Evolutionary conservation across 352 stramenopile genomes (phyloP).

Genomic region (Globisporangium nagaii): DNA sequence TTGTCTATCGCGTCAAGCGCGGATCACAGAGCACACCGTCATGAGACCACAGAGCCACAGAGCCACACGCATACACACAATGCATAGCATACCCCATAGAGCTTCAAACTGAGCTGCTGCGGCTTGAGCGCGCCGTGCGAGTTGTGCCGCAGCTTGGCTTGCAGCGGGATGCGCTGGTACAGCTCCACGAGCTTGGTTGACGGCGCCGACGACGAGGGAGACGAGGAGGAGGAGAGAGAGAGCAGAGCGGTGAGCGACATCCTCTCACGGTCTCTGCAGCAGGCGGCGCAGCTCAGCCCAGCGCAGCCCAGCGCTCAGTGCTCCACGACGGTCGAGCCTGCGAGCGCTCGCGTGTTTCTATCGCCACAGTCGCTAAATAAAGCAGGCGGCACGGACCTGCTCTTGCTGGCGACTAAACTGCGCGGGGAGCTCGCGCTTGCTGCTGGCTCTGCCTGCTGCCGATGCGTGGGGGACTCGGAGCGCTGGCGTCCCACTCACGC

Average conservation of each 20-base stretch:
- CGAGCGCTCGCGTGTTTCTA: too few species aligned
- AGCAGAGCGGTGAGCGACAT: conserved; percentile 13
- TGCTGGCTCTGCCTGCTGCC: neutral
- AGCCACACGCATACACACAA: neutral
- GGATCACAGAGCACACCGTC: neutral
- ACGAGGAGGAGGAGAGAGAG: conserved; percentile 5
- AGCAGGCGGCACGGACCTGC: too few species aligned
- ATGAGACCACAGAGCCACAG: neutral
- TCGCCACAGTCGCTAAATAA: too few species aligned
- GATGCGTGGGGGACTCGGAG: too few species aligned
- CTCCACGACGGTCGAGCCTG: too few species aligned
- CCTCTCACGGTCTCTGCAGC: too few species aligned
- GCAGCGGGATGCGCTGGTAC: conserved; percentile 6
- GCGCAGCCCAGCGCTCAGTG: too few species aligned
- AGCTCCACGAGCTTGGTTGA: conserved; percentile 5
- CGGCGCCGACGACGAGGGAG: neutral
- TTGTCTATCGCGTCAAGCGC: conserved; percentile 3
- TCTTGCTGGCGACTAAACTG: too few species aligned
- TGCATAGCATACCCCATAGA: conserved; percentile 3
- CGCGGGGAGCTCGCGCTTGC: too few species aligned
- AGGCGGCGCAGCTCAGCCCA: too few species aligned
- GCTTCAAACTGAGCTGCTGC: conserved; percentile 1
- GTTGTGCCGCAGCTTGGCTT: conserved; percentile 1
- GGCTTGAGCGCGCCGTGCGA: conserved; percentile 2
- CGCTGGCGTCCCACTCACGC: neutral